Percentiles rank a stretch among this genome's conserved stretches.
Evolutionary conservation across 2,329 filamentous ascomycete genomes (phyloP).

Genomic region (Alternaria postmessia): DNA sequence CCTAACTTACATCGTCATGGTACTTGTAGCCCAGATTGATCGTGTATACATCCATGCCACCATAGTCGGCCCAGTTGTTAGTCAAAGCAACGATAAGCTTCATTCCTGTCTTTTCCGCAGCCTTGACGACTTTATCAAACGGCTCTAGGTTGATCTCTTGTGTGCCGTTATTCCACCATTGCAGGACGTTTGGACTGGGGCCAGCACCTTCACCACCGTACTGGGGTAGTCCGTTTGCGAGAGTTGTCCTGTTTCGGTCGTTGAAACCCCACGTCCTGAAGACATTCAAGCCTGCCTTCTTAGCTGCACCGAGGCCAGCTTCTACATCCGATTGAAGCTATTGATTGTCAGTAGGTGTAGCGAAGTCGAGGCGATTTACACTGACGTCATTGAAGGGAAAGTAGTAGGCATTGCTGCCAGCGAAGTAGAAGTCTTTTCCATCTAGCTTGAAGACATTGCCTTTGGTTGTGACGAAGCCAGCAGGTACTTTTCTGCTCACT

Average conservation of each 20-base stretch:
- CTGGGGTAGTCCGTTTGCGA: conserved; percentile 56
- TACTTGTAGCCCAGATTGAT: conserved; percentile 62
- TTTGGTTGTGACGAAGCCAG: conserved; percentile 60
- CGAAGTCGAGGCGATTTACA: background rate
- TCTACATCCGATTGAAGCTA: conserved; percentile 60
- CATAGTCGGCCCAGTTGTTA: conserved; percentile 68
- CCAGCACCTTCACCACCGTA: conserved; percentile 62
- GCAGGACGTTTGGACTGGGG: conserved; percentile 57
- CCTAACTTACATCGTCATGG: conserved; percentile 56
- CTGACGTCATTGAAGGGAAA: conserved; percentile 63
- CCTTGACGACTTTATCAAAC: conserved; percentile 62
- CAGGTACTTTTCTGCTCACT: conserved; percentile 7
- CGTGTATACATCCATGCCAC: conserved; percentile 68
- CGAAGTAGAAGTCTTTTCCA: conserved; percentile 65
- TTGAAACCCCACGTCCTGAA: conserved; percentile 68
- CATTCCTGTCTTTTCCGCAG: conserved; percentile 59
- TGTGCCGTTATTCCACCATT: conserved; percentile 54
- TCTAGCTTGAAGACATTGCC: conserved; percentile 63
- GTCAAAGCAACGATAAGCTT: conserved; percentile 64
- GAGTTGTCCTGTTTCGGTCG: conserved; percentile 62
- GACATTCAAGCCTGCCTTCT: conserved; percentile 60
- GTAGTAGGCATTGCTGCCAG: conserved; percentile 66
- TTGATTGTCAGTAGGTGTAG: background rate
- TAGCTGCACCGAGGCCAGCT: conserved; percentile 56
- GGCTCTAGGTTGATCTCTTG: conserved; percentile 52